A percentile compares a stretch with the other conserved stretches of the same genome.
Conservation (phyloP, 768 basidiomycete genomes). For the Rhizopogon vinicolor region DNA sequence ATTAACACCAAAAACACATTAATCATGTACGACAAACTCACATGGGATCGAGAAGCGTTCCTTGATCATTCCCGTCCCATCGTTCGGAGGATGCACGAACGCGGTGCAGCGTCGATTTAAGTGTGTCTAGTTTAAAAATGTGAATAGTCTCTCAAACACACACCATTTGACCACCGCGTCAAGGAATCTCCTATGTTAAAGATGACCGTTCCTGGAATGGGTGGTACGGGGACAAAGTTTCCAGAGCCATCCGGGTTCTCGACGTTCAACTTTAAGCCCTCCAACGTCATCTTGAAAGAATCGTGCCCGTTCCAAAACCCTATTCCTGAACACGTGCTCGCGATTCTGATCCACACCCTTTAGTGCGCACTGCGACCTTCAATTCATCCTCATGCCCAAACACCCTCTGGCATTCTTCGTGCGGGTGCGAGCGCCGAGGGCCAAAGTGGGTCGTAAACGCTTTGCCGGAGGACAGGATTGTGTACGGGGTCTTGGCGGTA, state of each 20-base stretch:
- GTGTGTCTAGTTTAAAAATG: slow-evolving; percentile 12
- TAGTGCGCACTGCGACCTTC: slow-evolving; percentile 66
- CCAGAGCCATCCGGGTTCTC: slow-evolving; percentile 48
- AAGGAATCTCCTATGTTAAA: slow-evolving; percentile 51
- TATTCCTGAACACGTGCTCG: slow-evolving; percentile 35
- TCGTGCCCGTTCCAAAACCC: slow-evolving; percentile 56
- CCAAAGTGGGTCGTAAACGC: slow-evolving; percentile 80
- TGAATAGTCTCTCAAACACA: not conserved
- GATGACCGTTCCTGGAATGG: slow-evolving; percentile 41
- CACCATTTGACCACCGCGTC: slow-evolving; percentile 38
- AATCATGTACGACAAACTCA: slow-evolving; percentile 21
- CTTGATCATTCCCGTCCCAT: slow-evolving; percentile 32
- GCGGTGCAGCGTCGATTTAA: slow-evolving; percentile 42
- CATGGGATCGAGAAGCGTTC: slow-evolving; percentile 61
- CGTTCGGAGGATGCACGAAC: slow-evolving; percentile 37
- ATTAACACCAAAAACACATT: not conserved
- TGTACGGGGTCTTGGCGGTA: slow-evolving; percentile 37
- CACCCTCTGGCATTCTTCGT: slow-evolving; percentile 66
- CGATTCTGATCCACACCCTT: slow-evolving; percentile 87
- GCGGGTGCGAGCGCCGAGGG: slow-evolving; percentile 51
- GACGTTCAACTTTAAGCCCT: slow-evolving; percentile 45
- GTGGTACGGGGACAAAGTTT: slow-evolving; percentile 35
- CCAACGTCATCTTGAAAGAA: slow-evolving; percentile 58
- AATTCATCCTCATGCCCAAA: slow-evolving; percentile 87
- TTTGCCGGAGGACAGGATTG: slow-evolving; percentile 52